Evolutionary conservation across 371 early-diverging fungal species (phyloP), one percentile per base, ranked within the genome.

Genomic region (Mortierella sp.): DNA sequence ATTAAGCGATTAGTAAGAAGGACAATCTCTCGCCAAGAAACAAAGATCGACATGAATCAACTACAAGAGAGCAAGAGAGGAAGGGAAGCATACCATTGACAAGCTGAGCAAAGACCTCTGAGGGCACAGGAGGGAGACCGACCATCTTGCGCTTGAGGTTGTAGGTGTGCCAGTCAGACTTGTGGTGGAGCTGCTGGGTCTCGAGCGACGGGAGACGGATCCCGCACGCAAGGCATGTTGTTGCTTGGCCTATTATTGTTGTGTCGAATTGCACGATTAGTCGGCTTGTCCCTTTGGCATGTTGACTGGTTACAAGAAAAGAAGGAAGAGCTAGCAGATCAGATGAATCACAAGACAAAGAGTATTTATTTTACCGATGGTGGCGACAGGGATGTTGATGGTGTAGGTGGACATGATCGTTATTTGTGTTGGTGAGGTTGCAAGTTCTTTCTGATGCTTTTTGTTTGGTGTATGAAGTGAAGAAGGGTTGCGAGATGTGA

Each of bases 71-170:
- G n/a, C n/a, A n/a, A n/a, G n/a, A 50, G 22, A n/a, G 50, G 19
- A 14, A 47, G 24, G 13, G 4, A 11, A 24, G 31, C 71, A 55
- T 79, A 58, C 74, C 70, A 7, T 52, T 58, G 24, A 91, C 77
- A 19, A 89, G 80, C 61, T 87, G 86, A 26, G 89, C 86, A 89
- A 95, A 96, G 70, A 88, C 90, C 34, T 94, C 93, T 19, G 87
- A 86, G 14, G 91, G 71, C 52, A 96, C 92, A 45, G 95, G 94
- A 10, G 94, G 94, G n/a, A 96, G 86, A 43, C 89, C 92, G 29
- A 94, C 95, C 26, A 95, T 94, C 85, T 96, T 96, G 77, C 96
- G 90, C 80, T 96, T 95, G 58, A 96, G 87, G 85, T 96, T 96
- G 86, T 96, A 96, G 39, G 95, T 88, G 81, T 96, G 97, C 96